These are phyloP conservation scores for Geosiphon pyriformis DNA, from an alignment of 192 early-diverging fungal species.

Conservation along the genomic window DNA sequence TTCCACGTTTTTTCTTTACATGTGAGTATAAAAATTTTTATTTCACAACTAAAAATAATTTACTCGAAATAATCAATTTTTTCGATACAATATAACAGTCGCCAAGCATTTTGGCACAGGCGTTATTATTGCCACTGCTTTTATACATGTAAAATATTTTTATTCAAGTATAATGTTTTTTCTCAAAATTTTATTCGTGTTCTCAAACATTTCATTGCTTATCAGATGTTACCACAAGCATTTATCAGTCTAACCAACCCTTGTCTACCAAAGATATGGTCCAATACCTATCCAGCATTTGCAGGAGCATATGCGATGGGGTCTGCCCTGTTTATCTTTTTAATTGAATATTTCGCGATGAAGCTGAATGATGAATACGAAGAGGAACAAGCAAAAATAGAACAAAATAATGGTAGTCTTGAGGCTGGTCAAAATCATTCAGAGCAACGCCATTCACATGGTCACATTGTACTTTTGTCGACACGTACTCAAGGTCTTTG, in stretches of 20 bases:
- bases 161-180: background rate
- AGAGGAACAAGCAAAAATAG: slow-evolving; percentile 2
- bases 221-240: slow-evolving; percentile 50
- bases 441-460: background rate
- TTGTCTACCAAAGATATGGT: slow-evolving; percentile 29
- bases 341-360: slow-evolving; percentile 21
- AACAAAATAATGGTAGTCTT: background rate
- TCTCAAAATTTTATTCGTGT: background rate
- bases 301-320: slow-evolving; percentile 18
- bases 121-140: slow-evolving; percentile 68
- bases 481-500: slow-evolving; percentile 27
- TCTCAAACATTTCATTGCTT: background rate
- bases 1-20: background rate
- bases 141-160: slow-evolving; percentile 63
- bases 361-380: background rate
- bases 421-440: too few relatives aligned
- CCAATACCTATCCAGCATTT: slow-evolving; percentile 16
- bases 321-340: slow-evolving; percentile 14
- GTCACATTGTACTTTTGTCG: background rate
- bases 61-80: background rate
- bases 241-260: slow-evolving; percentile 28
- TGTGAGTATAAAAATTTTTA: background rate
- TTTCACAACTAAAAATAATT: background rate
- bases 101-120: slow-evolving; percentile 47
- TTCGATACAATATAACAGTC: background rate